These are phyloP conservation scores for Mortierella hygrophila DNA, from an alignment of 192 early-diverging fungal species.

Conservation along the genomic window DNA sequence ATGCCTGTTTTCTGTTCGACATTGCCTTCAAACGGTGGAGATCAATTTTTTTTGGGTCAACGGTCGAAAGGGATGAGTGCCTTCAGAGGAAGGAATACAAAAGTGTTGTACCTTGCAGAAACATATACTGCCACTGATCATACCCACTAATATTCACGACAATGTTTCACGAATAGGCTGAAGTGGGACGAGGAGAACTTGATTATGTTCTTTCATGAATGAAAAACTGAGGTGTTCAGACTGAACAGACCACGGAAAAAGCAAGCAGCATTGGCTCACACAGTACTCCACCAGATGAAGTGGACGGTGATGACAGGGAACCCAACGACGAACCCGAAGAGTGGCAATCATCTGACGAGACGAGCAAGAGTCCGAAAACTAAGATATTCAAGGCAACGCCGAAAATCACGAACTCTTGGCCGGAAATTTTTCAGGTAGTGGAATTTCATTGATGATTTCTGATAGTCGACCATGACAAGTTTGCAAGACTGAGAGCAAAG, in stretches of 20 bases:
- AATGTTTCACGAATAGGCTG: conserved; percentile 62
- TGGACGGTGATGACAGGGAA: conserved; percentile 55
- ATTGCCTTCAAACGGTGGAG: background rate
- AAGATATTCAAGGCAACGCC: background rate
- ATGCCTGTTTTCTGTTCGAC: background rate
- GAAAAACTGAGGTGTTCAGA: conserved; percentile 28
- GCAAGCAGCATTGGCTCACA: conserved; percentile 62
- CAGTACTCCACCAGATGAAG: conserved; percentile 55
- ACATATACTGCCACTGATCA: background rate
- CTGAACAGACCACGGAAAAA: conserved; percentile 43
- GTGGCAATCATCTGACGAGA: conserved; percentile 68
- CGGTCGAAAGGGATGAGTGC: background rate
- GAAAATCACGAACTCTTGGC: background rate
- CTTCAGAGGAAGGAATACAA: background rate
- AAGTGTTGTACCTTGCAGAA: background rate
- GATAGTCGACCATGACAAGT: conserved; percentile 74
- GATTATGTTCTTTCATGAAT: conserved; percentile 29
- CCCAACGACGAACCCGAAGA: conserved; percentile 61
- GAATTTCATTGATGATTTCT: background rate
- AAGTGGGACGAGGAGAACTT: conserved; percentile 97
- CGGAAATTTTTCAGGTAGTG: too few species aligned
- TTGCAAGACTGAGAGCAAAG: conserved; percentile 79
- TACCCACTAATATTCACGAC: too few species aligned
- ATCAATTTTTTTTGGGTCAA: background rate
- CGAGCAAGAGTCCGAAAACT: conserved; percentile 19